Evolutionary conservation across 2,329 filamentous ascomycete genomes (phyloP).

Genomic region (Stromatinia cepivora): DNA sequence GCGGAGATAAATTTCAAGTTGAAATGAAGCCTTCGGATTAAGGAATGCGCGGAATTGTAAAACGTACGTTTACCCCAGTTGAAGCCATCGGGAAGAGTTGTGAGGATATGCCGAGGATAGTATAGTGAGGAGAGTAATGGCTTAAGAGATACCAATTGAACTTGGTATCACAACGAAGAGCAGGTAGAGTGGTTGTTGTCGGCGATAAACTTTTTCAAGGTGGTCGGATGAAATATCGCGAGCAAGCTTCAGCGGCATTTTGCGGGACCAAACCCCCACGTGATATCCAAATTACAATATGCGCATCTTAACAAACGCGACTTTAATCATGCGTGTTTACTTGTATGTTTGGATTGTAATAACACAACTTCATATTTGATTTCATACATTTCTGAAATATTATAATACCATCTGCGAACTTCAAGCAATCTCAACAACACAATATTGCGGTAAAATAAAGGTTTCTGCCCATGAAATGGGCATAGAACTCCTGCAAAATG

Average conservation of each 20-base stretch:
- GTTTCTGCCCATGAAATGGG: constrained; percentile 34
- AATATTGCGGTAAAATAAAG: constrained; percentile 19
- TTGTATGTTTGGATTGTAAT: constrained; percentile 5
- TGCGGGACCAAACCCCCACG: constrained; percentile 22
- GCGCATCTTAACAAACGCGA: constrained; percentile 17
- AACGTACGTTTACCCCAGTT: constrained; percentile 54
- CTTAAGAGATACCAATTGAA: constrained; percentile 37
- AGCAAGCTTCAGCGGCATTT: constrained; percentile 23
- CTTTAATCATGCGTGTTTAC: background rate
- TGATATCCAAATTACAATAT: constrained; percentile 18
- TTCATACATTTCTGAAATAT: constrained; percentile 3
- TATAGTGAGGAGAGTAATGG: constrained; percentile 25
- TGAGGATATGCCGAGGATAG: constrained; percentile 22
- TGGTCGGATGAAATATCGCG: constrained; percentile 28
- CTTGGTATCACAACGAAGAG: constrained; percentile 30
- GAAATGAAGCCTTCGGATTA: constrained; percentile 4
- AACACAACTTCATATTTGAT: constrained; percentile 6
- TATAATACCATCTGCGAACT: background rate
- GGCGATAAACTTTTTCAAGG: constrained; percentile 28
- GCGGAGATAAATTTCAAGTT: constrained; percentile 6
- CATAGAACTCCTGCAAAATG: constrained; percentile 38
- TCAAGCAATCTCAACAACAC: background rate
- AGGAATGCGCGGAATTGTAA: constrained; percentile 29
- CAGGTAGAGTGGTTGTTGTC: constrained; percentile 27
- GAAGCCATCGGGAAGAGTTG: constrained; percentile 43